Percentiles rank a stretch among this genome's conserved stretches.
phyloP scores from a whole-genome alignment of 345 rosid species.

The Gossypium raimondii region DNA sequence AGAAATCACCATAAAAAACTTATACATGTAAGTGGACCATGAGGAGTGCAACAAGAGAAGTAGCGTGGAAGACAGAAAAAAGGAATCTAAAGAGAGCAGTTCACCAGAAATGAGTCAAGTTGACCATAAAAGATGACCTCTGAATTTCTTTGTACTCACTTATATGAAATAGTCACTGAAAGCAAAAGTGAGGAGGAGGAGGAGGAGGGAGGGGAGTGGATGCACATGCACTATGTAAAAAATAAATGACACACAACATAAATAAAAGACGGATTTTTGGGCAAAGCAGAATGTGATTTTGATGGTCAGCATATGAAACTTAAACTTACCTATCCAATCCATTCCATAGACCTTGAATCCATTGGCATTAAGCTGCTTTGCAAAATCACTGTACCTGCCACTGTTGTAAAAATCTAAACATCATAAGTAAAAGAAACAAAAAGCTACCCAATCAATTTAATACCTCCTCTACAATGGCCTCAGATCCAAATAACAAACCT shows the following conservation, averaged over 20 bases:
- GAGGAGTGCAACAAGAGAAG: neutral
- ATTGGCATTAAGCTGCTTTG: constrained; percentile 72
- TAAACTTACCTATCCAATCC: constrained; percentile 86
- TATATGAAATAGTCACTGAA: neutral
- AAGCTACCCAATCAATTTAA: neutral
- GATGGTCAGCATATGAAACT: neutral
- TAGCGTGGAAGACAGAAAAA: neutral
- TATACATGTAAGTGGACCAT: neutral
- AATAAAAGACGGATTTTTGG: neutral
- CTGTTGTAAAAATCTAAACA: constrained; percentile 31
- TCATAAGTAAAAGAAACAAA: neutral
- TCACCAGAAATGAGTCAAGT: neutral
- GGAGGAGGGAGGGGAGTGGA: neutral
- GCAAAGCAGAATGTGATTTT: neutral
- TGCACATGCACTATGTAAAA: neutral
- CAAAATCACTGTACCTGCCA: constrained; percentile 81
- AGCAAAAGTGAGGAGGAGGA: neutral
- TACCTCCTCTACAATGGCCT: neutral
- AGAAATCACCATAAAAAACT: neutral
- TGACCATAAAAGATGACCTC: neutral
- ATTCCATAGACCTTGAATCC: constrained; percentile 90
- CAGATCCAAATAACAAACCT: constrained; percentile 43
- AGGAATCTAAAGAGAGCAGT: neutral
- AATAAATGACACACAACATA: neutral
- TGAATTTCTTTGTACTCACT: neutral